A percentile compares a stretch with the other conserved stretches of the same genome.
These are phyloP conservation scores for Fraxinus angustifolia DNA, from an alignment of 305 asterid species.

Conservation along the genomic window DNA sequence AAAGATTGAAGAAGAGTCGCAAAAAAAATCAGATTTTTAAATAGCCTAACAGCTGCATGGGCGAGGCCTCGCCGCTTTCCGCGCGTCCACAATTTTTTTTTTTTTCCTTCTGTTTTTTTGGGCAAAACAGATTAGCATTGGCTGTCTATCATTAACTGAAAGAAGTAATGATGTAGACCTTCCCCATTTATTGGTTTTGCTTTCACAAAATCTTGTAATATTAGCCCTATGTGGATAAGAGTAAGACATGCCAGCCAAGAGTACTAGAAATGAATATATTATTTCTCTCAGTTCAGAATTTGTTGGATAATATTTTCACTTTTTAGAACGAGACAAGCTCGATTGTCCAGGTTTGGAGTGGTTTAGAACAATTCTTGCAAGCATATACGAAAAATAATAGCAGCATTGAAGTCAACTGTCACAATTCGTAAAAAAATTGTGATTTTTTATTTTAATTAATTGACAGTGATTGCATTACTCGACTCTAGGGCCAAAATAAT, in stretches of 20 bases:
- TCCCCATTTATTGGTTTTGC: constrained; percentile 12
- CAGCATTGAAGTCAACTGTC: too few species aligned
- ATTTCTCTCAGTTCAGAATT: not conserved
- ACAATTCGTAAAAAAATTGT: too few species aligned
- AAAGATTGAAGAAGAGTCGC: not conserved
- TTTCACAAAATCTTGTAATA: constrained; percentile 3
- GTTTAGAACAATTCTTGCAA: too few species aligned
- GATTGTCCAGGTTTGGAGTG: not conserved
- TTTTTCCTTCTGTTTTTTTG: not conserved
- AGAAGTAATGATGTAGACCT: constrained; percentile 9
- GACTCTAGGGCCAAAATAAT: not conserved
- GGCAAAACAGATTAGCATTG: constrained; percentile 17
- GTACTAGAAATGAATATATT: not conserved
- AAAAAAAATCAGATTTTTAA: not conserved
- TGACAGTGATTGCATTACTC: too few species aligned
- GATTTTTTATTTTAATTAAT: too few species aligned
- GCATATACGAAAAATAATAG: too few species aligned
- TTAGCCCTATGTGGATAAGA: not conserved
- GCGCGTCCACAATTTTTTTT: not conserved
- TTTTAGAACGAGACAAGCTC: not conserved
- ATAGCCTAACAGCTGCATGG: not conserved
- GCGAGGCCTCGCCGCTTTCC: not conserved
- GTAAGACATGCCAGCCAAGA: not conserved
- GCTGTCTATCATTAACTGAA: constrained; percentile 26
- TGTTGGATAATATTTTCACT: not conserved